Evolutionary conservation across 495 filamentous ascomycete genomes (phyloP), one percentile per base, ranked within the genome.

Genomic region (Penicillium coffeae): DNA sequence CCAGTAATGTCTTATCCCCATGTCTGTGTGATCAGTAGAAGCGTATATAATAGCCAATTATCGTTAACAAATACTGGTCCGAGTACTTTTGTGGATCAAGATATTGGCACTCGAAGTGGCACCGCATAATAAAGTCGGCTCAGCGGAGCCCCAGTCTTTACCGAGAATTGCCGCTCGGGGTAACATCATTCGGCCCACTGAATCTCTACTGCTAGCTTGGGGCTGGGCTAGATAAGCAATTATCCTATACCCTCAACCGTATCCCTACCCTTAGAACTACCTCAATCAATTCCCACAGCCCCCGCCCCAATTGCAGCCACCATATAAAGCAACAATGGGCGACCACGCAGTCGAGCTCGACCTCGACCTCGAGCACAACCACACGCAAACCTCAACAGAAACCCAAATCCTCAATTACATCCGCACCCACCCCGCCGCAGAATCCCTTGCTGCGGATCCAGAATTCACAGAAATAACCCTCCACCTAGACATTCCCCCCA

Each of bases 391-490:
- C 3, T 27, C n/a, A 14, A 16, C 18, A 7, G 15, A 1, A n/a
- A 30, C 22, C 16, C 25, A 38, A 7, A 77, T 90, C 41, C 83
- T 95, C 50, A 67, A 78, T 13, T 77, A 79, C 63, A 91, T 97
- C 59, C 75, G 79, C 54, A 79, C 71, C 52, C 90, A 95, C 66
- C 87, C 88, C 4, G 51, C 95, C 2, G 69, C 81, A 7, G 53
- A 69, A 1, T 70, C 73, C n/a, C 71, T 96, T 9, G 80, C 85
- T 5, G 65, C 65, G 14, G 74, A 85, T 55, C 74, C 82, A 9
- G 77, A 73, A 7, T 87, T 83, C 63, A 71, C 72, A 15, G 90
- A 93, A 58, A 82, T 83, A 13, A 75, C 89, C 18, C 91, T 91
- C 13, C 85, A 94, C 62, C 63, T 93, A 55, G 90, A 90, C 60